phyloP scores from a whole-genome alignment of 371 early-diverging fungal species.

The Entomophthora muscae region DNA sequence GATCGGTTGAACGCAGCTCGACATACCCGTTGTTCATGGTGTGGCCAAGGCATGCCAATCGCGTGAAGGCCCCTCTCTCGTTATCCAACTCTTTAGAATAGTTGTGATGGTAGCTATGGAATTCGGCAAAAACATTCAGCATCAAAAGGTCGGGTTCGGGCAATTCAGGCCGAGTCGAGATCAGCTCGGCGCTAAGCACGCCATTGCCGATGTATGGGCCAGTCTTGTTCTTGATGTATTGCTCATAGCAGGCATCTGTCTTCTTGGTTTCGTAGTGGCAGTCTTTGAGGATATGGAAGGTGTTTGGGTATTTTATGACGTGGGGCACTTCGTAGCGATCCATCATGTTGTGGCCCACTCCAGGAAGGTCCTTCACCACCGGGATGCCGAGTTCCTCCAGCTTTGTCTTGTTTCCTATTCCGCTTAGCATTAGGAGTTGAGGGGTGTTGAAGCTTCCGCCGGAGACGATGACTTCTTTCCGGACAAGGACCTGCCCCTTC shows the following conservation, averaged over 20 bases:
- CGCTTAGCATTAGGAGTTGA: too few species aligned
- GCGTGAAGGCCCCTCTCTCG: not conserved
- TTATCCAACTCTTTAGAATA: not conserved
- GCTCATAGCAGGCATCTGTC: not conserved
- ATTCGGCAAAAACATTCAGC: not conserved
- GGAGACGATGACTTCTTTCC: conserved; percentile 14
- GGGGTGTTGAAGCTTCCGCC: too few species aligned
- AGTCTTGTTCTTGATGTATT: not conserved
- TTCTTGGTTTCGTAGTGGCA: not conserved
- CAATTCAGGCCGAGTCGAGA: not conserved
- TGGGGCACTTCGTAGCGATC: too few species aligned
- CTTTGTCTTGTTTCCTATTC: conserved; percentile 8
- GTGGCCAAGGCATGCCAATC: not conserved
- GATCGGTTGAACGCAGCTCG: too few species aligned
- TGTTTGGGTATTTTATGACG: not conserved
- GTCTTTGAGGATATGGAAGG: not conserved
- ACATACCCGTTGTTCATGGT: too few species aligned
- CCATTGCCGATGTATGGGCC: not conserved
- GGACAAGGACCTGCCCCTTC: conserved; percentile 9
- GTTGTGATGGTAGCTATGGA: conserved; percentile 1
- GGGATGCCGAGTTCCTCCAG: not conserved
- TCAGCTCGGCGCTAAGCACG: not conserved
- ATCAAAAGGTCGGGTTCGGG: conserved; percentile 1
- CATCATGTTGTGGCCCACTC: too few species aligned
- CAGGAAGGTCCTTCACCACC: not conserved